Base-by-base conservation (phyloP, 1,139 yeast species). In the Candida glucosophila region DNA sequence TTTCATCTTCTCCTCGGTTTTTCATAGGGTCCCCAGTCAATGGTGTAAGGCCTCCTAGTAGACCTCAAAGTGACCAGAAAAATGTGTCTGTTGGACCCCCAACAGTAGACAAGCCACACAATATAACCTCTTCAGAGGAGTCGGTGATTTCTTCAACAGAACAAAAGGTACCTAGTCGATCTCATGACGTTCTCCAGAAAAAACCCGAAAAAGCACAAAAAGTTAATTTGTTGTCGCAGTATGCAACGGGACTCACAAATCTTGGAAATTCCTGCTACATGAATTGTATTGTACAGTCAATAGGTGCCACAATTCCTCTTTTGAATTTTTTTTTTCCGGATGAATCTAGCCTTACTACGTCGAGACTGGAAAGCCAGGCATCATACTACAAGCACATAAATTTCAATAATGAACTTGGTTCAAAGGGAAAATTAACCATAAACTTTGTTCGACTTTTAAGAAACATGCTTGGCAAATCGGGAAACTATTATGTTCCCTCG, bases 191-290 rank as follows among this genome's bases (percentile, higher is more conserved):
- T n/a, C n/a, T n/a, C 57, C 57, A 12, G 69, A 62, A 16, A 61
- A 61, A 28, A 39, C 62, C 18, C 48, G 60, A 1, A 49, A 54
- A n/a, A 59, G n/a, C n/a, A n/a, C 61, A 2, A 54, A 51, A 22
- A 40, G 29, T 36, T 2, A 44, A 41, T 17, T 50, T 56, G 29
- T 43, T 58, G 8, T 55, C 54, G 23, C 54, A 50, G 27, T 58
- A 55, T 33, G 40, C 60, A 4, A 64, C 71, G 0, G 95, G 96
- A 0, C 58, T 90, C 18, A 67, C 67, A 26, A 90, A 90, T 44
- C 63, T 82, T 36, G 96, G 97, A 1, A 90, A 86, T 43, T 81
- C 95, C 0, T 90, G 98, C 51, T 90, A 90, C 49, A 79, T 90
- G 77, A 90, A 90, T 51, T 82, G 95, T 42, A 70, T 90, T 30